Conservation (phyloP, 78 protist genomes). For the Pigoraptor vietnamica region DNA sequence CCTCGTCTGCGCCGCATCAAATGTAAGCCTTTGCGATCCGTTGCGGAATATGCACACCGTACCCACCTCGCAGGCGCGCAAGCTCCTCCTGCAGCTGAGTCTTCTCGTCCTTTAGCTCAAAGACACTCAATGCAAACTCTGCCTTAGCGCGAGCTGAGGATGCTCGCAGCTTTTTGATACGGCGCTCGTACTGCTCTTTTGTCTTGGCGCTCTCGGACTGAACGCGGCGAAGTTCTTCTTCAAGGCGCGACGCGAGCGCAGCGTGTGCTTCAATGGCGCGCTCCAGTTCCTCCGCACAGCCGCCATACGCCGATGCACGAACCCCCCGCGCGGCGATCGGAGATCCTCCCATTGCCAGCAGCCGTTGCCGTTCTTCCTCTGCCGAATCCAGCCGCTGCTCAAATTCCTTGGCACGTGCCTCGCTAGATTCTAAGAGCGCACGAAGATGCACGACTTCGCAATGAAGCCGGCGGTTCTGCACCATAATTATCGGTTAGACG, state of each 20-base stretch:
- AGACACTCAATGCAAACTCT: neutral
- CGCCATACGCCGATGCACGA: neutral
- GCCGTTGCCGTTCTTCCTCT: no score
- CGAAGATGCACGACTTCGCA: neutral
- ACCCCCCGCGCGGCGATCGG: no score
- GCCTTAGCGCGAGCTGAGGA: neutral
- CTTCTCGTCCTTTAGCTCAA: neutral
- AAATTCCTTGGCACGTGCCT: neutral
- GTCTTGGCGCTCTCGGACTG: neutral
- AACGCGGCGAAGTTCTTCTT: neutral
- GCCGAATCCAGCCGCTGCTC: neutral
- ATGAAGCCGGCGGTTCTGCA: neutral
- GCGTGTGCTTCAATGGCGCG: neutral
- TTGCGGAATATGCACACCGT: no score
- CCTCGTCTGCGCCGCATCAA: neutral
- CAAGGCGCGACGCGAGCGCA: neutral
- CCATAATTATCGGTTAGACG: no score
- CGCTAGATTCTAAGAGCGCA: neutral
- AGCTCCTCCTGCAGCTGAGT: neutral
- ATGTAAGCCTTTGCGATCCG: no score
- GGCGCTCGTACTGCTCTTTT: neutral
- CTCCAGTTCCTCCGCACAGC: neutral
- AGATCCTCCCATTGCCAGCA: neutral
- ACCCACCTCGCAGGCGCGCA: neutral
- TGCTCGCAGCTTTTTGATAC: neutral